Percentiles rank a stretch among this genome's conserved stretches.
Conservation (phyloP, 2,329 filamentous ascomycete species). For the Aureobasidium sp. region DNA sequence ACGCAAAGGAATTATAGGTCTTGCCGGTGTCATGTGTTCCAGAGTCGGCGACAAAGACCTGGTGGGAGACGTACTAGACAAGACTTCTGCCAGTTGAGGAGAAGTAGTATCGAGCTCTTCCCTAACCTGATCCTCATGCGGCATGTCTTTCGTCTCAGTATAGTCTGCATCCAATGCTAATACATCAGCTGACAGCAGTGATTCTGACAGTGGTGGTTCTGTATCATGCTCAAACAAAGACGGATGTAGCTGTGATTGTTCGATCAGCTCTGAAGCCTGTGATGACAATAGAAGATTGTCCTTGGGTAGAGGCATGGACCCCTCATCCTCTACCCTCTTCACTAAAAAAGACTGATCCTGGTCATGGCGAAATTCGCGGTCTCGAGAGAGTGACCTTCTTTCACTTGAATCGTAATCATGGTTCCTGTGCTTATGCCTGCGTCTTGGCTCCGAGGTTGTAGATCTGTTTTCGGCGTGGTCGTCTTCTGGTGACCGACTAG, state of each 20-base stretch:
- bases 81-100: background rate
- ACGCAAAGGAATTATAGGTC: conserved; percentile 20
- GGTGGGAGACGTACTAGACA: background rate
- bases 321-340: conserved; percentile 52
- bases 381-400: background rate
- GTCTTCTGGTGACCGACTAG: background rate
- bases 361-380: conserved; percentile 16
- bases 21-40: conserved; percentile 15
- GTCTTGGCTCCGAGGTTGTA: conserved; percentile 2
- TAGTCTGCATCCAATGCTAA: background rate
- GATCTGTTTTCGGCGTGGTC: background rate
- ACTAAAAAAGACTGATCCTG: conserved; percentile 56
- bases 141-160: background rate
- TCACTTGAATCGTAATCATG: background rate
- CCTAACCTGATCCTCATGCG: background rate
- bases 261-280: conserved; percentile 17
- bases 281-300: conserved; percentile 24
- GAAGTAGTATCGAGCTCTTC: background rate
- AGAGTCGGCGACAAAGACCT: background rate
- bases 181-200: background rate
- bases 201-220: background rate
- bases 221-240: background rate
- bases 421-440: conserved; percentile 12
- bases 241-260: background rate
- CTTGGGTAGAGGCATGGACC: conserved; percentile 42